Conservation (phyloP, 192 early-diverging fungal genomes). For the Linderina pennispora region DNA sequence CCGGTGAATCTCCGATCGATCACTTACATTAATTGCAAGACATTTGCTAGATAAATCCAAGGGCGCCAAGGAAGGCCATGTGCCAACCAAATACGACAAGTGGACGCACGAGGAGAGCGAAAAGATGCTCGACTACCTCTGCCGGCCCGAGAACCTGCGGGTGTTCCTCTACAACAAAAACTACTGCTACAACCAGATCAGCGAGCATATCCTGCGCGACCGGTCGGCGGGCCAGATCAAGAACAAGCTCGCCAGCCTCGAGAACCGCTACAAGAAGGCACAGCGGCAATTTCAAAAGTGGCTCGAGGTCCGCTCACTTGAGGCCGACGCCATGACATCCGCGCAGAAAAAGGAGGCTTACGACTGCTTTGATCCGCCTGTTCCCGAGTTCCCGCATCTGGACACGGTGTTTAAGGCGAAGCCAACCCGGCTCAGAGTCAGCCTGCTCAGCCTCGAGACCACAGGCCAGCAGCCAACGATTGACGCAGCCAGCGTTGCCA, state of each 20-base stretch:
- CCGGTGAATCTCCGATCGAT: too few species aligned
- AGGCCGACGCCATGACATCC: background rate
- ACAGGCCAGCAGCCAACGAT: background rate
- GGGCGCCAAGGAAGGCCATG: background rate
- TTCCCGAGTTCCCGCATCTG: background rate
- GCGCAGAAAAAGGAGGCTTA: background rate
- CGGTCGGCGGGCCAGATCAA: background rate
- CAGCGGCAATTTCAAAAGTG: background rate
- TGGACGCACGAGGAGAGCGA: background rate
- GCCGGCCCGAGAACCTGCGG: background rate
- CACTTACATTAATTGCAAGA: too few species aligned
- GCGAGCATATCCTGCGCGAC: background rate
- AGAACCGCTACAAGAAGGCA: background rate
- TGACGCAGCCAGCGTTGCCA: background rate
- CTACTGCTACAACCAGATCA: background rate
- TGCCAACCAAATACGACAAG: background rate
- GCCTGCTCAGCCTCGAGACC: background rate
- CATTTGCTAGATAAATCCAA: too few species aligned
- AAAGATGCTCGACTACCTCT: background rate
- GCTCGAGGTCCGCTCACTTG: background rate
- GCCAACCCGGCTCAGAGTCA: background rate
- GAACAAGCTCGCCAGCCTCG: background rate
- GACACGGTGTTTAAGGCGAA: background rate
- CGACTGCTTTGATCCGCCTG: background rate
- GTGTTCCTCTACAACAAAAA: background rate